Evolutionary conservation across 768 basidiomycete genomes (phyloP).

Genomic region (Tulasnella calospora): DNA sequence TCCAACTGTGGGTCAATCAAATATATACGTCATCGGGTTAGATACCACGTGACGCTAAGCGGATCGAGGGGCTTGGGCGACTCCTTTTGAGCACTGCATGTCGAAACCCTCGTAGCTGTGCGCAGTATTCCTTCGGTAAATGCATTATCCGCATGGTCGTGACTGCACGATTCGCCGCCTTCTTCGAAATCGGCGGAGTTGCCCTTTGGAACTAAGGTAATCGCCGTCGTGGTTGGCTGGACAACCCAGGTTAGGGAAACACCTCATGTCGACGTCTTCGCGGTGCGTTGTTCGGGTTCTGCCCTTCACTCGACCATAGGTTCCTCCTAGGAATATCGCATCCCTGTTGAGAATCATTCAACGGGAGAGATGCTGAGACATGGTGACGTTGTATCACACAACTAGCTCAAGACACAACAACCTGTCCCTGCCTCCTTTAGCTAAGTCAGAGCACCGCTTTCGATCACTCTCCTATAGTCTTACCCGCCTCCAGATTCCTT

Average conservation of each 20-base stretch:
- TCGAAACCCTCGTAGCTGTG: neutral
- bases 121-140: neutral
- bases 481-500: neutral
- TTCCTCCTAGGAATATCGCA: too few relatives aligned
- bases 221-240: too few relatives aligned
- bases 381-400: too few relatives aligned
- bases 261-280: too few relatives aligned
- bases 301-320: too few relatives aligned
- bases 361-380: too few relatives aligned
- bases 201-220: neutral
- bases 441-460: too few relatives aligned
- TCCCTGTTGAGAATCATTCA: too few relatives aligned
- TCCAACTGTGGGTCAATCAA: neutral
- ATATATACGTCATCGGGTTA: neutral
- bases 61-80: neutral
- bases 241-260: too few relatives aligned
- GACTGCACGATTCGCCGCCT: neutral
- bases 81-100: neutral
- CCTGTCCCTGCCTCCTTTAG: too few relatives aligned
- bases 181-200: neutral
- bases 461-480: neutral
- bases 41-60: neutral
- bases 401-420: too few relatives aligned
- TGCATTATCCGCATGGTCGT: neutral
- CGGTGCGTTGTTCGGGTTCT: too few relatives aligned